phyloP scores from a whole-genome alignment of 148 eudicot species.

The Hydrangea macrophylla region DNA sequence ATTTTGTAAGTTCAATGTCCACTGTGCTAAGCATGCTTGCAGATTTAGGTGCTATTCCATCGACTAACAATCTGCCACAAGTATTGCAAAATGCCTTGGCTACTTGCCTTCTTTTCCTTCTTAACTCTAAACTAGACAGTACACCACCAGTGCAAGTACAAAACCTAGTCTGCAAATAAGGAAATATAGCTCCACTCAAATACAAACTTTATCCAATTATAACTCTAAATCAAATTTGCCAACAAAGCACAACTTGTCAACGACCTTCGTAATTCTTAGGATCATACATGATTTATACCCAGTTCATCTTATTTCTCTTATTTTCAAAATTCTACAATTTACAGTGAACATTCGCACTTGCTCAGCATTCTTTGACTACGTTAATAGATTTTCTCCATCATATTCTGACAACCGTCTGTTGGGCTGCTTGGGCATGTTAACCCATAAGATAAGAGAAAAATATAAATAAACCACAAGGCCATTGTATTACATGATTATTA shows the following conservation, averaged over 20 bases:
- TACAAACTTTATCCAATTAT: background rate
- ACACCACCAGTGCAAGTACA: slow-evolving; percentile 17
- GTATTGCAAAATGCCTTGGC: slow-evolving; percentile 12
- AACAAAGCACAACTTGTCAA: too few relatives aligned
- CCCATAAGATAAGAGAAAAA: too few relatives aligned
- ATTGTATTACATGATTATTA: too few relatives aligned
- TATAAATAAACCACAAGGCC: too few relatives aligned
- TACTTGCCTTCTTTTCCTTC: slow-evolving; percentile 11
- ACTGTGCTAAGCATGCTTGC: slow-evolving; percentile 41
- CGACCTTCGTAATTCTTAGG: too few relatives aligned
- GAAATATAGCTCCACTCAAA: background rate
- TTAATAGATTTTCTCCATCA: background rate
- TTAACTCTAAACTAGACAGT: slow-evolving; percentile 10
- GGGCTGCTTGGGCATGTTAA: too few relatives aligned
- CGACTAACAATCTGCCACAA: slow-evolving; percentile 24
- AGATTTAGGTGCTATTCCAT: slow-evolving; percentile 35
- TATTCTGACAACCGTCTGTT: too few relatives aligned
- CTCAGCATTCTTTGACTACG: background rate
- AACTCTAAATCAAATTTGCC: too few relatives aligned
- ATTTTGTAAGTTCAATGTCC: slow-evolving; percentile 38
- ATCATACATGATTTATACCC: background rate
- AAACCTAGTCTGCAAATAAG: slow-evolving; percentile 17
- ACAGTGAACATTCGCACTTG: background rate
- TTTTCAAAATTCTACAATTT: background rate
- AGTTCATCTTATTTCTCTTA: background rate